Evolutionary conservation across 805 yeast species (phyloP).

Genomic region (Sugiyamaella marilandica): DNA sequence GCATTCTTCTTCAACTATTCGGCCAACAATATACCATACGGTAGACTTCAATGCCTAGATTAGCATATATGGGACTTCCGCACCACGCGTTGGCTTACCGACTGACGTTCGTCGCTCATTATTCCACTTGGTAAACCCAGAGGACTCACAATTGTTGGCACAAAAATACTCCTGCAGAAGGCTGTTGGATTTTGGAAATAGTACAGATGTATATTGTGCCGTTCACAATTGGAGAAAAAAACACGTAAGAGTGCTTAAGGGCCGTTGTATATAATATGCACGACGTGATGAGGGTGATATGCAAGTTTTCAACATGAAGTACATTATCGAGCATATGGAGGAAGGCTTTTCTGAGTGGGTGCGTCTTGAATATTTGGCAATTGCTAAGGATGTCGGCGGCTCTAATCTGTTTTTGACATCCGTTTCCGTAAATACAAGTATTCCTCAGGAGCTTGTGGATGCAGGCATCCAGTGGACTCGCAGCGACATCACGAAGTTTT

Average conservation of each 20-base stretch:
- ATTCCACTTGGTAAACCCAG: no score
- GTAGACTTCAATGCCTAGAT: constrained; percentile 24
- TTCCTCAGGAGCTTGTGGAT: constrained; percentile 56
- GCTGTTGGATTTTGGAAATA: no score
- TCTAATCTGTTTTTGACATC: constrained; percentile 74
- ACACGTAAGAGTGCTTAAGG: no score
- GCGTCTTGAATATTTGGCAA: constrained; percentile 74
- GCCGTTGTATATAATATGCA: no score
- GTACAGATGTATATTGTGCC: no score
- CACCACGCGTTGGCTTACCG: not conserved
- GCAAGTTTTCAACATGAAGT: constrained; percentile 52
- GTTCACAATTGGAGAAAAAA: no score
- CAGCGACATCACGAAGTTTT: constrained; percentile 47
- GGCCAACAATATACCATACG: constrained; percentile 29
- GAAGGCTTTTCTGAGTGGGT: constrained; percentile 97
- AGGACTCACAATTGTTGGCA: no score
- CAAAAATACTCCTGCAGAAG: no score
- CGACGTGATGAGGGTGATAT: not conserved
- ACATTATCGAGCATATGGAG: constrained; percentile 96
- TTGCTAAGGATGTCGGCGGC: constrained; percentile 75
- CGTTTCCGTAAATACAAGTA: constrained; percentile 61
- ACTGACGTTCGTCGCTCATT: no score
- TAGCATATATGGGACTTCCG: not conserved
- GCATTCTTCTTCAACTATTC: constrained; percentile 30
- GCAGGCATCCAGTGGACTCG: constrained; percentile 80